Conservation (phyloP, 2,329 filamentous ascomycete genomes). For the Fusarium palustre region DNA sequence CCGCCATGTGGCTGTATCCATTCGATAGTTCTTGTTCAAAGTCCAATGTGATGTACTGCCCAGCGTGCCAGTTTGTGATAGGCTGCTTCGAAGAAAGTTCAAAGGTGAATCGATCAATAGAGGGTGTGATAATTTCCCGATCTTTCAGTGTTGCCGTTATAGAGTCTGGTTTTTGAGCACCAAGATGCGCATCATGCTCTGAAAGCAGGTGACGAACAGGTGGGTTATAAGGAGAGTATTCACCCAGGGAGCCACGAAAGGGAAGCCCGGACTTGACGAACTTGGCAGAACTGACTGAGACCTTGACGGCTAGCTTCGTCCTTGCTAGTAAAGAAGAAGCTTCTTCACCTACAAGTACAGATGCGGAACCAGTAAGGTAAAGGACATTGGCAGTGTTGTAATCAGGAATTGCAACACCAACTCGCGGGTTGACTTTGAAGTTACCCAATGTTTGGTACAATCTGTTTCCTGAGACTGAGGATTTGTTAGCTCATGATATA, state of each 20-base stretch:
- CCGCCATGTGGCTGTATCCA: constrained; percentile 86
- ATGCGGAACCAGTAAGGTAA: constrained; percentile 76
- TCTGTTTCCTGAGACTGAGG: constrained; percentile 77
- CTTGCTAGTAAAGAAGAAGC: constrained; percentile 73
- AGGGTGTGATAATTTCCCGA: constrained; percentile 72
- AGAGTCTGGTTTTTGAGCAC: constrained; percentile 1
- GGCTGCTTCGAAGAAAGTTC: constrained; percentile 44
- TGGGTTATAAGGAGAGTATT: constrained; percentile 83
- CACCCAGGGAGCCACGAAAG: constrained; percentile 71
- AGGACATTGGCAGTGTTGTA: constrained; percentile 79
- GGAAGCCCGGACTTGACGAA: constrained; percentile 74
- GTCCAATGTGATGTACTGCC: constrained; percentile 82
- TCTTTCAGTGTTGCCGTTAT: constrained; percentile 66
- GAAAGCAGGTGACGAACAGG: constrained; percentile 71
- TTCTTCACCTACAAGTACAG: constrained; percentile 72
- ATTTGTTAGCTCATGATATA: constrained; percentile 21
- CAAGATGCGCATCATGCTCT: constrained; percentile 59
- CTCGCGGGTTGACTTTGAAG: constrained; percentile 71
- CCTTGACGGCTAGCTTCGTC: constrained; percentile 77
- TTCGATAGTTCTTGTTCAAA: constrained; percentile 75
- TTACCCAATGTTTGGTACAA: constrained; percentile 89
- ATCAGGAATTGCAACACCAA: constrained; percentile 79
- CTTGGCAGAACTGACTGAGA: constrained; percentile 70
- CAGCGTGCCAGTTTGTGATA: constrained; percentile 67
- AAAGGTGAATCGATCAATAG: constrained; percentile 73